phyloP scores from a whole-genome alignment of 225 moss, liverwort and hornwort genomes.

The Antitrichia curtipendula region DNA sequence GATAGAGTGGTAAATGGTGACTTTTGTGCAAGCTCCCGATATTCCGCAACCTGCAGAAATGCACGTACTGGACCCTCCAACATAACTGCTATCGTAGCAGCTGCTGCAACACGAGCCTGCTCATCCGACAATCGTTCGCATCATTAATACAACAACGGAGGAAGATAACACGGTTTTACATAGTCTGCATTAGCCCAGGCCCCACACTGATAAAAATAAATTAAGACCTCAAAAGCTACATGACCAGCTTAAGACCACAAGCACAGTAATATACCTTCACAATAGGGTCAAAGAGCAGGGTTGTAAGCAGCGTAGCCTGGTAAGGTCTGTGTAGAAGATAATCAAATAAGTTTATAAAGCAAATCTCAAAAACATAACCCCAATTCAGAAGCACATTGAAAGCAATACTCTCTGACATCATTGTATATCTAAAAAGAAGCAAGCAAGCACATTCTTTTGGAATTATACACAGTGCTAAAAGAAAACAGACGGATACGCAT shows the following conservation, averaged over 20 bases:
- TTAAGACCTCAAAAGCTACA: neutral
- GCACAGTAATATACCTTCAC: slow-evolving; percentile 45
- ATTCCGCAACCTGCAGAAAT: slow-evolving; percentile 85
- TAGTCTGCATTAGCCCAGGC: neutral
- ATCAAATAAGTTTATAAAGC: neutral
- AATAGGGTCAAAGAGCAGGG: slow-evolving; percentile 73
- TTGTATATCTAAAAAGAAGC: neutral
- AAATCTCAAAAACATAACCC: neutral
- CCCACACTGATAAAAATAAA: neutral
- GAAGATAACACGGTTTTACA: neutral
- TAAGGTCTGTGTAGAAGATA: slow-evolving; percentile 51
- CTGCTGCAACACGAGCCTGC: slow-evolving; percentile 85
- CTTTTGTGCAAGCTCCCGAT: slow-evolving; percentile 64
- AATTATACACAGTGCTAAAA: neutral
- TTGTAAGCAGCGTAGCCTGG: slow-evolving; percentile 81
- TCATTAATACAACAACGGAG: neutral
- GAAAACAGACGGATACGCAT: neutral
- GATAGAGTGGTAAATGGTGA: slow-evolving; percentile 82
- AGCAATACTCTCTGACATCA: neutral
- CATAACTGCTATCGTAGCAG: slow-evolving; percentile 67
- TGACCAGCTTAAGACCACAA: neutral
- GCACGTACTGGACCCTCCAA: slow-evolving; percentile 84
- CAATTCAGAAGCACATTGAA: neutral
- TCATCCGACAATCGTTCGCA: neutral
- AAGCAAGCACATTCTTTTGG: neutral